phyloP scores from a whole-genome alignment of 768 basidiomycete species.

The Dendrothele bispora region DNA sequence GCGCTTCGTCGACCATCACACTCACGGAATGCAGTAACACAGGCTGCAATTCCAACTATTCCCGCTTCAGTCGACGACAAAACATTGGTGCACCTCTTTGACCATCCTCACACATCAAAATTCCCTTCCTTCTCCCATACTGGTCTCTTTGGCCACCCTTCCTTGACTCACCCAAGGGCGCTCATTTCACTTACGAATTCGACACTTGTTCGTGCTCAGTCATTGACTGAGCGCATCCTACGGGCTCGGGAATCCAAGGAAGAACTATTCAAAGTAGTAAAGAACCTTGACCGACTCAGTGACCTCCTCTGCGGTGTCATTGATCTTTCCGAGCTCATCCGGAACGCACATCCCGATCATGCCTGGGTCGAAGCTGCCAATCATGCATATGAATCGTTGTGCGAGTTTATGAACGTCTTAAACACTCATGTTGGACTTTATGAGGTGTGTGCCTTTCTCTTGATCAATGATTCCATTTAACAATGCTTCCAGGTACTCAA shows the following conservation, averaged over 20 bases:
- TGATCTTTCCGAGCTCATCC: conserved; percentile 90
- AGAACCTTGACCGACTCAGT: conserved; percentile 94
- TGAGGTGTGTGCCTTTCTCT: conserved; percentile 53
- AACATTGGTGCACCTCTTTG: conserved; percentile 69
- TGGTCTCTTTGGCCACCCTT: conserved; percentile 84
- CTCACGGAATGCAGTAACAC: conserved; percentile 35
- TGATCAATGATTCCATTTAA: conserved; percentile 12
- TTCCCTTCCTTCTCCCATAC: conserved; percentile 50
- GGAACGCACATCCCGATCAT: conserved; percentile 90
- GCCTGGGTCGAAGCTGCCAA: conserved; percentile 85
- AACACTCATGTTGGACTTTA: conserved; percentile 93
- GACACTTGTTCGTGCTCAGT: conserved; percentile 76
- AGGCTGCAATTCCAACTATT: conserved; percentile 43
- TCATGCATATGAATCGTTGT: conserved; percentile 85
- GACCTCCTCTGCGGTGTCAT: conserved; percentile 96
- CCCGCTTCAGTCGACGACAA: conserved; percentile 67
- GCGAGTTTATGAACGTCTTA: conserved; percentile 96
- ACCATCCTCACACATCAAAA: conserved; percentile 48
- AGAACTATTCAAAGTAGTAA: conserved; percentile 85
- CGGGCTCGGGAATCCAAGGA: conserved; percentile 67
- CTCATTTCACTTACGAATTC: conserved; percentile 75
- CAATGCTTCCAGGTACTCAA: conserved; percentile 57
- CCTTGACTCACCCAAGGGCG: conserved; percentile 65
- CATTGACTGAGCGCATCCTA: conserved; percentile 83
- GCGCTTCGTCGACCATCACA: conserved; percentile 13